phyloP scores from a whole-genome alignment of 2,329 filamentous ascomycete species.

The Apiospora marii region DNA sequence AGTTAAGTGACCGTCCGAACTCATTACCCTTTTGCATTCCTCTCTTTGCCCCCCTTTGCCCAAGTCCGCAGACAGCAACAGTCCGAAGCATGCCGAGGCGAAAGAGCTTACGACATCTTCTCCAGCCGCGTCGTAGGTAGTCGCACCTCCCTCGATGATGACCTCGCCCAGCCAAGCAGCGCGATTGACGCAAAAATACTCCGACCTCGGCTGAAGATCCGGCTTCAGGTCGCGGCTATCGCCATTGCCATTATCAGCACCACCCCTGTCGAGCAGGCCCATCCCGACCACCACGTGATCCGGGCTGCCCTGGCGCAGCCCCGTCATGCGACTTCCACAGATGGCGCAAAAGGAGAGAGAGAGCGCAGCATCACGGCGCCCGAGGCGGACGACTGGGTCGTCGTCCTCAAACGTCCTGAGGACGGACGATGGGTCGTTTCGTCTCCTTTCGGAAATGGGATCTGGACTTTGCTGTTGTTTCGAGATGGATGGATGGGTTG shows the following conservation, averaged over 20 bases:
- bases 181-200: constrained; percentile 26
- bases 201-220: constrained; percentile 23
- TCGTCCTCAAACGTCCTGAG: constrained; percentile 17
- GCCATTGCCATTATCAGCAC: neutral
- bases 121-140: neutral
- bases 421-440: constrained; percentile 17
- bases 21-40: neutral
- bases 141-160: neutral
- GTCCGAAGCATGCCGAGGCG: too few relatives aligned
- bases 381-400: constrained; percentile 9
- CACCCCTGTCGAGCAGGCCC: constrained; percentile 24
- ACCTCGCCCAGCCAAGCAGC: constrained; percentile 24
- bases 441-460: constrained; percentile 29
- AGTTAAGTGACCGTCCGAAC: neutral
- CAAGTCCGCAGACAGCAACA: neutral
- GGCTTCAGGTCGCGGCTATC: neutral
- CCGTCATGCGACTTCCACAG: constrained; percentile 23
- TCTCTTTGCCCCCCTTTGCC: too few relatives aligned
- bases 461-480: constrained; percentile 29
- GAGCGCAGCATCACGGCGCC: constrained; percentile 11
- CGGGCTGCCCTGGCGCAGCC: neutral
- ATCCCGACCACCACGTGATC: neutral
- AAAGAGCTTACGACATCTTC: neutral
- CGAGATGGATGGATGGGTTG: constrained; percentile 21
- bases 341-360: constrained; percentile 13